These are phyloP conservation scores for Trametes cingulata DNA, from an alignment of 768 basidiomycete species.

Conservation along the genomic window DNA sequence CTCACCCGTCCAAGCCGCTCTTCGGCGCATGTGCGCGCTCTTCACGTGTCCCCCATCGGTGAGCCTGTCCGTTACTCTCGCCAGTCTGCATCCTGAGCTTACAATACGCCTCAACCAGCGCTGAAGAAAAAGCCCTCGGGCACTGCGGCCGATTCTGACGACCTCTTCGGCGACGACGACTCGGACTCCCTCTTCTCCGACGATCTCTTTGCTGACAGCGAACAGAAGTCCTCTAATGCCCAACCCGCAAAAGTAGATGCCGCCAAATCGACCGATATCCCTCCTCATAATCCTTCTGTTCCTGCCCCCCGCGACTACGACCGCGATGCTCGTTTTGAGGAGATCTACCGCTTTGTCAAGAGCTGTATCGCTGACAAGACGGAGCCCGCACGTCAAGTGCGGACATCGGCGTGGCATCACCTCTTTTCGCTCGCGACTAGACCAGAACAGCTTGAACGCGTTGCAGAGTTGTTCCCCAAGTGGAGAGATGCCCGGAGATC, in stretches of 20 bases:
- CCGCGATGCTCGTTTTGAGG: conserved; percentile 33
- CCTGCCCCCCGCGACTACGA: conserved; percentile 7
- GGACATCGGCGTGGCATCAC: conserved; percentile 50
- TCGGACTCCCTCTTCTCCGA: conserved; percentile 16
- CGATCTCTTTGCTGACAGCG: conserved; percentile 10
- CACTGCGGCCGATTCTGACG: conserved; percentile 4
- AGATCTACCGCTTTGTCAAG: conserved; percentile 38
- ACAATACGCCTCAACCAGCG: neutral
- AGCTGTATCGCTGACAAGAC: conserved; percentile 41
- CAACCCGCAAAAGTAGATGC: neutral
- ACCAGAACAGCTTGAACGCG: conserved; percentile 48
- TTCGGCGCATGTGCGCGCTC: neutral
- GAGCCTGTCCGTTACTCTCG: neutral
- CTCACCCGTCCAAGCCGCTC: neutral
- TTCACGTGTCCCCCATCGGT: conserved; percentile 14
- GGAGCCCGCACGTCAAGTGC: conserved; percentile 39
- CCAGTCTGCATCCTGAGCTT: neutral
- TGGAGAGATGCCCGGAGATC: conserved; percentile 46
- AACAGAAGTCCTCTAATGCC: neutral
- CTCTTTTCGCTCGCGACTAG: conserved; percentile 52
- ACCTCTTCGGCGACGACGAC: conserved; percentile 18
- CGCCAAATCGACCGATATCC: conserved; percentile 1
- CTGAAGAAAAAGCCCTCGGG: conserved; percentile 19
- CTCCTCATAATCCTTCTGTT: conserved; percentile 10
- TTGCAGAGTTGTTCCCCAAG: conserved; percentile 48